Evolutionary conservation across 2,329 filamentous ascomycete genomes (phyloP), one percentile per base, ranked within the genome.

Genomic region (Trichophyton verrucosum): DNA sequence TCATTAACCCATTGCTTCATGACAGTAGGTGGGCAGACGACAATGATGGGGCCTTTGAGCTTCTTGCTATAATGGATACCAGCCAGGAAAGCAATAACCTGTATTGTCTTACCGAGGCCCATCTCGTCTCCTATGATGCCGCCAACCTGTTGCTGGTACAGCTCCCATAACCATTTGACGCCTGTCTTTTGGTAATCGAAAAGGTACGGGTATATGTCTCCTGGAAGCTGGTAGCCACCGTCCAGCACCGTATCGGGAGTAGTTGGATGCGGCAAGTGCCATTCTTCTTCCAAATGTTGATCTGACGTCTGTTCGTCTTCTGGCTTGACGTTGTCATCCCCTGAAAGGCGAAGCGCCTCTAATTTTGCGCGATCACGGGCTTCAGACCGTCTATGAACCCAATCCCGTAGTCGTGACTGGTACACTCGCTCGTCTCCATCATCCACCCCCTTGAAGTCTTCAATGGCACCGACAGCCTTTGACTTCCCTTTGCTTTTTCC

Each of bases 1-100:
- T 99, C 94, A 65, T 95, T 95, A 11, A 96, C 94, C 94, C 94
- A 99, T 72, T 99, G 94, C 63, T 90, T 88, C 76, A 99, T 86
- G 24, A 99, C 87, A 0, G 94, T 99, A 2, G 92, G 92, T 1
- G 94, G 94, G 58, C 91, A 91, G 3, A 99, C 91, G 6, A 99
- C 83, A 62, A 99, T 89, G 49, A 95, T 85, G 0, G 94, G 94
- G 62, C 89, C 89, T 22, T 82, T 83, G 22, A 97, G 81, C 68
- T 86, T 88, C 66, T 87, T 88, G 74, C 91, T 97, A 73, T 96
- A 91, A 71, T 99, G 94, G 7, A 99, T 77, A 2, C 90, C 89
- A 2, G 94, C 91, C 57, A 99, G 79, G 67, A 95, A 95, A 0
- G 90, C 86, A 58, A 89, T 88, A 53, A 85, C 80, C 69, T 89